Base-by-base conservation (phyloP, 805 yeast genomes). In the Pichia insulana region DNA sequence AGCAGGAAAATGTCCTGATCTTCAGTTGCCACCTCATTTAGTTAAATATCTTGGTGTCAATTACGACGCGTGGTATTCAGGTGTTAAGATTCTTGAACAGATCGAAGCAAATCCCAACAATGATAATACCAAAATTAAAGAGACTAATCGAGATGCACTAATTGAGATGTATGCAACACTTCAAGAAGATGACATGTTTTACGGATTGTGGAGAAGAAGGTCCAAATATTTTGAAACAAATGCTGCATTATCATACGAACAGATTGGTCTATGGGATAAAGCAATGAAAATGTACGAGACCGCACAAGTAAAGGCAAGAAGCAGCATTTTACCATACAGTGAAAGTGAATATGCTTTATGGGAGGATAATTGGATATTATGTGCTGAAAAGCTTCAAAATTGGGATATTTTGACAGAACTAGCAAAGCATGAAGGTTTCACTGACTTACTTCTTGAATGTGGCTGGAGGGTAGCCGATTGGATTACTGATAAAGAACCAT, bases 391-490 rank as follows among this genome's bases (percentile, higher is more conserved):
- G 60, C 68, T 92, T 33, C 98, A 92, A 58, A 97, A 92, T 50
- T 92, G 99, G 99, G 98, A 92, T 57, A 82, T 92, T 37, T 68
- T 92, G 45, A 90, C 98, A 0, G 99, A 92, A 55, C 69, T 94
- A 26, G 97, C 98, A 2, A 88, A 90, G 53, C 97, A 94, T 56
- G 99, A 94, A 68, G 97, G 97, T 0, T 94, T 90, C 58, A 88
- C 97, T 0, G 98, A 92, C 56, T 69, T 92, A 50, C 65, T 94
- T 20, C 68, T 92, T n/a, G 99, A 92, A 61, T 94, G 98, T 71
- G 98, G 97, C 31, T 92, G 99, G 99, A 73, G 99, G 56, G 95
- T 92, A 32, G 97, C 98, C 7, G 97, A 92, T 56, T 92, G 98
- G 98, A 82, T 81, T 46, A 80, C 94, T 8, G 98, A 94, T 55